These are phyloP conservation scores for Heterobasidion annosum DNA, from an alignment of 1,284 basidiomycete genomes.

Conservation along the genomic window DNA sequence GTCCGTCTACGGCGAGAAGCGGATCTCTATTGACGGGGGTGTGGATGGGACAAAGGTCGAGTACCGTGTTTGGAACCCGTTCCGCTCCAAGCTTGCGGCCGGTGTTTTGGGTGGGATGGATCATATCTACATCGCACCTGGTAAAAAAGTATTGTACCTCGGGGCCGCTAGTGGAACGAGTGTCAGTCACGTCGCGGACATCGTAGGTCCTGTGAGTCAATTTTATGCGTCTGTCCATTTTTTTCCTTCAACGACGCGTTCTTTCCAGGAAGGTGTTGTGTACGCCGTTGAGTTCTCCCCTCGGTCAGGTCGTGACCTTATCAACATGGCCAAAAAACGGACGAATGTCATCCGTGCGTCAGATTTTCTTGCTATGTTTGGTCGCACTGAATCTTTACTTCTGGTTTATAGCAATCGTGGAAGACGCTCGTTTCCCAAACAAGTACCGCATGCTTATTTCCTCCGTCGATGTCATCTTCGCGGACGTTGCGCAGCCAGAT, in stretches of 20 bases:
- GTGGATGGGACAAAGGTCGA: conserved; percentile 86
- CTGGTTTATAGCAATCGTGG: conserved; percentile 71
- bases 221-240: conserved; percentile 6
- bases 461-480: conserved; percentile 93
- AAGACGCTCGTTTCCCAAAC: conserved; percentile 93
- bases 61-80: conserved; percentile 99
- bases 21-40: conserved; percentile 76
- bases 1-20: conserved; percentile 97
- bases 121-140: conserved; percentile 89
- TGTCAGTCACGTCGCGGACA: conserved; percentile 97
- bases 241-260: background rate
- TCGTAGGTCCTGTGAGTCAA: conserved; percentile 85
- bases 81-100: conserved; percentile 94
- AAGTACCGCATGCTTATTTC: conserved; percentile 94
- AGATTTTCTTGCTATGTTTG: background rate
- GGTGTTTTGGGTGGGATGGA: conserved; percentile 96
- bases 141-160: conserved; percentile 95
- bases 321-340: conserved; percentile 99
- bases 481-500: conserved; percentile 97
- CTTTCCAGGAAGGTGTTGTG: conserved; percentile 79
- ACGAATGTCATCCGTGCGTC: conserved; percentile 96
- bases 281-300: conserved; percentile 99
- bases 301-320: conserved; percentile 94
- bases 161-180: conserved; percentile 96
- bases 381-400: background rate